Evolutionary conservation across 306 rosid genomes (phyloP), one percentile per base, ranked within the genome.

Genomic region (Castanea crenata): DNA sequence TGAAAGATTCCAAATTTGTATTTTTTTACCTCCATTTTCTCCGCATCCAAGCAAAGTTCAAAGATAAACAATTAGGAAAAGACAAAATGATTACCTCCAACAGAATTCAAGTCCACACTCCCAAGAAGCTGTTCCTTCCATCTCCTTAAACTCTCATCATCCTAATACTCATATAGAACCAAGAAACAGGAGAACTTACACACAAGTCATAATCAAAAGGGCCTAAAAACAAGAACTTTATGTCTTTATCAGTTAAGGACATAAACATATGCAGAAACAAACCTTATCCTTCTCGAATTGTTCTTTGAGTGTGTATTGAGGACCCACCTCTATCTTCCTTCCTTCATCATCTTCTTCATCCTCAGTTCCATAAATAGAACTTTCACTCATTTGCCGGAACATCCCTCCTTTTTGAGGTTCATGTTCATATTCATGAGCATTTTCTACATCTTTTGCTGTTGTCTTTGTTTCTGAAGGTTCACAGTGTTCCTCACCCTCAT

Each of bases 61-160:
- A 54, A 81, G 57, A 49, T 63, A 68, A 73, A 63, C 55, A 72
- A 44, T 21, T 64, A 29, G 51, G 7, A 31, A 69, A 18, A 20
- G 19, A 32, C 15, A 20, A 46, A n/a, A 69, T 21, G 51, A 73
- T 82, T 85, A 94, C 98, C 98, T 83, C 94, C 97, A 71, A 92
- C 97, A 81, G 97, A 81, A 84, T 83, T 80, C 18, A 95, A 84
- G 71, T 95, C 98, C 55, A 95, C 96, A 82, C 89, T 85, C 84
- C 99, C 98, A 83, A 95, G 96, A 85, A 95, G 98, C 87, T 95
- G 99, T 74, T 95, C 98, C 89, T 93, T 95, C 99, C 99, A 95
- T 86, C 91, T 89, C 88, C 93, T 85, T 76, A 95, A 81, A 88
- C 99, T 95, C 85, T 93, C 97, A 67, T 95, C 99, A 81, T 95